These are phyloP conservation scores for Cordyceps farinosa DNA, from an alignment of 2,329 filamentous ascomycete species.

Conservation along the genomic window DNA sequence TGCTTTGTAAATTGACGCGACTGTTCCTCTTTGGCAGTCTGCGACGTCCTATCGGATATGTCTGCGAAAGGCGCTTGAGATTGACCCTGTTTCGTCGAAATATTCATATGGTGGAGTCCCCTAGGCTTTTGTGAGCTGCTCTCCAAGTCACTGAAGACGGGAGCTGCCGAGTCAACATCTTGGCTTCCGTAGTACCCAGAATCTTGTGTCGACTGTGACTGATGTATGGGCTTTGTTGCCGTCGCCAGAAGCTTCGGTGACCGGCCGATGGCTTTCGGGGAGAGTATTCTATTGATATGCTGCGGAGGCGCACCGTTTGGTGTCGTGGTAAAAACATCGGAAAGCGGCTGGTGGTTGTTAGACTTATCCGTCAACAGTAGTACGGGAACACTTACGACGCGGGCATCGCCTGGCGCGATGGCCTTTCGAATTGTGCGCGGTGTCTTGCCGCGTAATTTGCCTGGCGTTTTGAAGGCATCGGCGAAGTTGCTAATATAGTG, in stretches of 20 bases:
- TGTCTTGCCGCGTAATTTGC: slow-evolving; percentile 77
- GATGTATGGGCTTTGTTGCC: slow-evolving; percentile 26
- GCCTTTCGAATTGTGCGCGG: slow-evolving; percentile 66
- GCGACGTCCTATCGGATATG: slow-evolving; percentile 38
- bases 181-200: slow-evolving; percentile 73
- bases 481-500: slow-evolving; percentile 67
- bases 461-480: slow-evolving; percentile 93
- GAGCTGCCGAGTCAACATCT: slow-evolving; percentile 31
- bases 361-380: slow-evolving; percentile 20
- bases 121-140: slow-evolving; percentile 12
- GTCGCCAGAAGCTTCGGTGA: slow-evolving; percentile 31
- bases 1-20: slow-evolving; percentile 20
- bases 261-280: slow-evolving; percentile 31
- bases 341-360: slow-evolving; percentile 49
- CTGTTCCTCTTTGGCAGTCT: slow-evolving; percentile 45
- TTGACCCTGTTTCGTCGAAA: slow-evolving; percentile 24
- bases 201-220: slow-evolving; percentile 41
- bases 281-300: slow-evolving; percentile 27
- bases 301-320: slow-evolving; percentile 49
- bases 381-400: slow-evolving; percentile 53
- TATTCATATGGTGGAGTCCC: slow-evolving; percentile 12
- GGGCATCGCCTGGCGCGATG: slow-evolving; percentile 49
- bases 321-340: slow-evolving; percentile 55
- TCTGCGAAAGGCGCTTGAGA: slow-evolving; percentile 28
- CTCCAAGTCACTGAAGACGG: slow-evolving; percentile 21